Base-by-base conservation (phyloP, 371 early-diverging fungal genomes). In the Mucor indicus region DNA sequence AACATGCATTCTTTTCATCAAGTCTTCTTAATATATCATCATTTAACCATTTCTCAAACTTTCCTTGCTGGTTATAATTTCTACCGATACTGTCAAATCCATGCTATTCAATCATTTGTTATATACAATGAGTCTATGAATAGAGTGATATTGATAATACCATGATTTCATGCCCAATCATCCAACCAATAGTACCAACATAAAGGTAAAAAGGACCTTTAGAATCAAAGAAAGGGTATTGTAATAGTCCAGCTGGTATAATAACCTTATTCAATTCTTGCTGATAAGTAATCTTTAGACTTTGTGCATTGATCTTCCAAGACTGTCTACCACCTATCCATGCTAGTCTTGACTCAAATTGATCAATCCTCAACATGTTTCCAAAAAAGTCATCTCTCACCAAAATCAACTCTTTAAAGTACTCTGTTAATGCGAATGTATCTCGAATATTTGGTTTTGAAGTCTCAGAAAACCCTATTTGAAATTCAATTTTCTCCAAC, bases 41-140 rank as follows among this genome's bases (percentile, higher is more conserved):
- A 3, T 77, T 55, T 90, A 89, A 89, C 89, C 90, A 90, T 41
- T 71, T 50, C 1, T 51, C 57, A 39, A 64, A 50, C 22, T 51
- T 54, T 5, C 80, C 83, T n/a, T 53, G 35, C 2, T 48, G 35
- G 49, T 80, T 75, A 53, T 69, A 87, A 30, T 69, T 55, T 22
- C 80, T 69, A 15, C 89, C 89, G 20, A 50, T 44, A 41, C 62
- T 53, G 55, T 82, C 81, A 48, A 81, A 81, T 9, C 64, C 83
- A 56, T 82, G 81, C 72, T 77, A 48, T 10, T 33, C n/a, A n/a
- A n/a, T n/a, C n/a, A n/a, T n/a, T 15, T 13, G 9, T 7, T 9
- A n/a, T 33, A 9, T 33, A 15, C 13, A 15, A 33, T 33, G 13
- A 33, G 35, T 33, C 11, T 11, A 29, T 29, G 8, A 29, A 29